A percentile compares a stretch with the other conserved stretches of the same genome.
phyloP scores from a whole-genome alignment of 2,329 filamentous ascomycete genomes.

The Fusarium sp. region DNA sequence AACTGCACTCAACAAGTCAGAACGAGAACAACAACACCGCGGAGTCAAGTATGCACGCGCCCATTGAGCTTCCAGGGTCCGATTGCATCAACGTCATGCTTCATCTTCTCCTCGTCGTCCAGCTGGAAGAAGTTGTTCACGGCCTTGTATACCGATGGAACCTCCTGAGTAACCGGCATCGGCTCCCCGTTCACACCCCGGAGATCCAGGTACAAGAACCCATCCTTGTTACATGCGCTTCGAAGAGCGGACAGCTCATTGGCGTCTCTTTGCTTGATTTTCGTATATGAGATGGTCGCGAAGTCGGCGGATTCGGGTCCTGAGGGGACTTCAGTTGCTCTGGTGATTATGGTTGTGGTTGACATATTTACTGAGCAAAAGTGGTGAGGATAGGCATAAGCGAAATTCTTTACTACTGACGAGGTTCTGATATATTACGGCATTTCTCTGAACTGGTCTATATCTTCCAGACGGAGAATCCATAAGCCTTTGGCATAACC shows the following conservation, averaged over 20 bases:
- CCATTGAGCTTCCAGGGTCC: neutral
- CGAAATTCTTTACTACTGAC: neutral
- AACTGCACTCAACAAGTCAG: neutral
- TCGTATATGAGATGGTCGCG: neutral
- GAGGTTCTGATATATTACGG: neutral
- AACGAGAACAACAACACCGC: neutral
- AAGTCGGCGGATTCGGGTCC: neutral
- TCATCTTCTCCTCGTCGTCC: neutral
- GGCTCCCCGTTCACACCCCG: neutral
- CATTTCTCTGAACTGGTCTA: too few relatives aligned
- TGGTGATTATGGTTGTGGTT: neutral
- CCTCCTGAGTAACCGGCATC: neutral
- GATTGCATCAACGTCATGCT: neutral
- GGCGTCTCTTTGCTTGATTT: neutral
- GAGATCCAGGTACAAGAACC: neutral
- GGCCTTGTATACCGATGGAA: neutral
- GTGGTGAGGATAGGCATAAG: neutral
- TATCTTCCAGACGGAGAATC: too few relatives aligned
- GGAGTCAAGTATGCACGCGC: neutral
- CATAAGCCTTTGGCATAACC: neutral
- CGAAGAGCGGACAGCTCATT: neutral
- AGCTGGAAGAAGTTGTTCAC: neutral
- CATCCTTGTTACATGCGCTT: neutral
- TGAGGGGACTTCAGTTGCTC: neutral
- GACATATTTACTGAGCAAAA: neutral